Conservation (phyloP, 73 alveolate genomes). For the Uronychia binucleata region DNA sequence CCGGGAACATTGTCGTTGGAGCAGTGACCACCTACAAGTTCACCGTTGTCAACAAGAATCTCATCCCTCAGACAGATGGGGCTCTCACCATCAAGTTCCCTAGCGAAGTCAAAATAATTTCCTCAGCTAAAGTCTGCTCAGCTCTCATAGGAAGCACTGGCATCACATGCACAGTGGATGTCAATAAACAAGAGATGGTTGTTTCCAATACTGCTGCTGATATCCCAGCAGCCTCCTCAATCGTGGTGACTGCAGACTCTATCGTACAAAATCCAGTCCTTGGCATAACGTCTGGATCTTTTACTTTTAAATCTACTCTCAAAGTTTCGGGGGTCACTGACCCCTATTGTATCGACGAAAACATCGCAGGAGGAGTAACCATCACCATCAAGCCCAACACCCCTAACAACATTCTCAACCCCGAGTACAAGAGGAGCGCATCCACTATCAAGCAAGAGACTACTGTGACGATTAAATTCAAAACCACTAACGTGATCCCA, state of each 20-base stretch:
- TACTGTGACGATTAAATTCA: not conserved
- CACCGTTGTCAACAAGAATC: not conserved
- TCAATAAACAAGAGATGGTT: not conserved
- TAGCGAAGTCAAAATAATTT: not conserved
- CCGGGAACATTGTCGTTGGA: not conserved
- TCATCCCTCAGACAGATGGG: not conserved
- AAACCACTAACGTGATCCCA: not conserved
- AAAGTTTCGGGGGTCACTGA: not conserved
- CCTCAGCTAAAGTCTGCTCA: not conserved
- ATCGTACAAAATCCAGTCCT: not conserved
- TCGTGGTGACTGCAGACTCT: not conserved
- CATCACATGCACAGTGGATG: not conserved
- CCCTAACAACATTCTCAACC: not conserved
- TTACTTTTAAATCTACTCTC: not conserved
- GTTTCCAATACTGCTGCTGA: not conserved
- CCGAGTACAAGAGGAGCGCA: not conserved
- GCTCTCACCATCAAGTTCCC: not conserved
- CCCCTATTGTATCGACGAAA: too few relatives aligned
- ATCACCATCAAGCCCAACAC: not conserved
- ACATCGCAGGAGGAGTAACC: not conserved
- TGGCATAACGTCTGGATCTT: not conserved
- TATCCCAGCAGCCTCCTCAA: not conserved
- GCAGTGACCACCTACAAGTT: not conserved
- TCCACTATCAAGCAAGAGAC: not conserved
- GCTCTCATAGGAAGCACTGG: not conserved